phyloP scores from a whole-genome alignment of 768 basidiomycete species.

The Punctularia strigosozonata region DNA sequence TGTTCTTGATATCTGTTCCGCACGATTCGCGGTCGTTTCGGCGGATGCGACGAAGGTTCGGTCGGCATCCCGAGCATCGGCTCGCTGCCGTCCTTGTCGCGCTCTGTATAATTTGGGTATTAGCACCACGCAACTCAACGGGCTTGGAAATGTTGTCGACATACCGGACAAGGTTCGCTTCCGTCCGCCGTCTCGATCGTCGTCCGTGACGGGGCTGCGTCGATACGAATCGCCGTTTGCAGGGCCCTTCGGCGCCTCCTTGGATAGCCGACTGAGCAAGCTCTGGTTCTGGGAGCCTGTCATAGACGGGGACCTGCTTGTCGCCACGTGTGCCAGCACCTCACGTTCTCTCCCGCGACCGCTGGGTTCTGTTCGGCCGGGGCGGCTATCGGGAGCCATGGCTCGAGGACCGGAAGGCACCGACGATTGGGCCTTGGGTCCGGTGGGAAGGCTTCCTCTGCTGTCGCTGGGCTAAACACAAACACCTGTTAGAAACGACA shows the following conservation, averaged over 20 bases:
- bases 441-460: constrained; percentile 34
- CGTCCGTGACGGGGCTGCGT: constrained; percentile 37
- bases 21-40: constrained; percentile 51
- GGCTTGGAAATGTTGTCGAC: constrained; percentile 11
- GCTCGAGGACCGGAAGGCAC: constrained; percentile 65
- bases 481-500: constrained; percentile 3
- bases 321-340: background rate
- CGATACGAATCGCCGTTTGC: no score
- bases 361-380: constrained; percentile 29
- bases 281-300: constrained; percentile 12
- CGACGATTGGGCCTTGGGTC: constrained; percentile 41
- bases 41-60: constrained; percentile 29
- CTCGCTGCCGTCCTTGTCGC: constrained; percentile 44
- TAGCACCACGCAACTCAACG: background rate
- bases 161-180: constrained; percentile 64
- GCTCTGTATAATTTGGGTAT: constrained; percentile 29
- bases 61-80: constrained; percentile 18
- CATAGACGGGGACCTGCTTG: background rate
- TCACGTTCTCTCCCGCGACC: constrained; percentile 4
- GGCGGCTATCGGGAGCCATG: constrained; percentile 40
- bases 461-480: constrained; percentile 37
- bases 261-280: constrained; percentile 47
- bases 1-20: constrained; percentile 34
- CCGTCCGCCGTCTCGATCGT: constrained; percentile 50
- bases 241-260: constrained; percentile 37